Conservation (phyloP, 306 rosid species). For the Castanea mollissima region DNA sequence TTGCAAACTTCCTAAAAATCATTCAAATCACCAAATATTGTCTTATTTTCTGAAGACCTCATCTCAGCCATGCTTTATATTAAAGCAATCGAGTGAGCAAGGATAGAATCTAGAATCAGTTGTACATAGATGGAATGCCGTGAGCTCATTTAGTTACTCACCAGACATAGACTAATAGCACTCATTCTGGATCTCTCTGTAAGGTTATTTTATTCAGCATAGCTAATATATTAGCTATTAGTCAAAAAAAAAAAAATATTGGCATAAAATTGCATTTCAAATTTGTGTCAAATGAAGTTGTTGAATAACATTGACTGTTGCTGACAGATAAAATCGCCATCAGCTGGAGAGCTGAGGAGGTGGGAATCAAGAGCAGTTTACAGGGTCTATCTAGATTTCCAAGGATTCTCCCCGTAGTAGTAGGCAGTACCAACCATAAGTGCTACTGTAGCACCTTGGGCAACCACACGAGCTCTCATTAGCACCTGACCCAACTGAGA, state of each 20-base stretch:
- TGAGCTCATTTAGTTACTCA: too few relatives aligned
- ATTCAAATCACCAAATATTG: too few relatives aligned
- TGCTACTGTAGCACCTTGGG: constrained; percentile 84
- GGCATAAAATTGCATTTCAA: constrained; percentile 12
- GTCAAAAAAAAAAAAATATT: background rate
- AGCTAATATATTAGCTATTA: background rate
- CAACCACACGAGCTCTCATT: constrained; percentile 95
- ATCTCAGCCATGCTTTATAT: too few relatives aligned
- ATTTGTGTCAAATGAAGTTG: constrained; percentile 2
- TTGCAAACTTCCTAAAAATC: too few relatives aligned
- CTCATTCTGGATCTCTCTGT: background rate
- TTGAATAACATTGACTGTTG: background rate
- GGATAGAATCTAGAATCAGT: too few relatives aligned
- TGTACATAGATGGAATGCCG: too few relatives aligned
- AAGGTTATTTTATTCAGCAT: background rate
- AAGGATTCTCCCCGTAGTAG: constrained; percentile 82
- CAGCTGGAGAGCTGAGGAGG: background rate
- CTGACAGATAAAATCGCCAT: constrained; percentile 11
- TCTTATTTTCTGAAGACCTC: too few relatives aligned
- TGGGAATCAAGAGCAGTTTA: constrained; percentile 2
- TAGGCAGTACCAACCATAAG: constrained; percentile 90
- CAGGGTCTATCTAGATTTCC: constrained; percentile 44
- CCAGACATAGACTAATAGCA: background rate
- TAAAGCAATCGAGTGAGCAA: too few relatives aligned
- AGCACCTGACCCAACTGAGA: constrained; percentile 82